Evolutionary conservation across 345 rosid genomes (phyloP), one percentile per base, ranked within the genome.

Genomic region (Camelina sativa): DNA sequence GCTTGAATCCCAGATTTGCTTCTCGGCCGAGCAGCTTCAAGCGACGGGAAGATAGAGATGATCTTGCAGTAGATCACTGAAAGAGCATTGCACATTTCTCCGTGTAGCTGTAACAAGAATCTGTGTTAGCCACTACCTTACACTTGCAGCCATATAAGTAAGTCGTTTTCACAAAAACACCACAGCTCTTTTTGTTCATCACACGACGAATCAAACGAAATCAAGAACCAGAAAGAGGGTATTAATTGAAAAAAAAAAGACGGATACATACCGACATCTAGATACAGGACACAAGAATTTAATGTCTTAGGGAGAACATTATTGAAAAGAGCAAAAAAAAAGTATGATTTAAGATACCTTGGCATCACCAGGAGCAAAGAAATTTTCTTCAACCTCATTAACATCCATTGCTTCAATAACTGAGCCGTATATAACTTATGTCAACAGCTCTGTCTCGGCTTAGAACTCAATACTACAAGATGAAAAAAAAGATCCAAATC

Each of bases 1-100:
- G 99, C 89, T 65, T 92, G 98, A 72, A 95, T 92, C 51, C 99
- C 99, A 47, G 97, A 90, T 87, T 83, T 95, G 84, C 99, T 95
- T 84, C 97, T 83, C 20, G 99, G 99, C 66, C 96, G 83, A 66
- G 96, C 90, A 17, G 80, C 99, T 85, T 95, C 99, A 78, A 95
- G 82, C 16, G 86, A 85, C 3, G 99, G 99, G 80, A 95, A 92
- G 79, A 90, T 75, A 15, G 89, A 80, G 80, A 88, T 63, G 68
- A 89, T 83, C 84, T 89, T 89, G 84, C 96, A 89, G 76, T 89
- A 87, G 65, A 85, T 81, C 68, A 78, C 82, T 15, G 93, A 88
- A 65, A 95, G 88, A 25, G 83, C 80, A 82, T 82, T 92, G 83
- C 96, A 92, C 96, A 95, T 85, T 22, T 82, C 91, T 80, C 97